Evolutionary conservation across 257 asterid genomes (phyloP), one percentile per base, ranked within the genome.

Genomic region (Solanum sitiens): DNA sequence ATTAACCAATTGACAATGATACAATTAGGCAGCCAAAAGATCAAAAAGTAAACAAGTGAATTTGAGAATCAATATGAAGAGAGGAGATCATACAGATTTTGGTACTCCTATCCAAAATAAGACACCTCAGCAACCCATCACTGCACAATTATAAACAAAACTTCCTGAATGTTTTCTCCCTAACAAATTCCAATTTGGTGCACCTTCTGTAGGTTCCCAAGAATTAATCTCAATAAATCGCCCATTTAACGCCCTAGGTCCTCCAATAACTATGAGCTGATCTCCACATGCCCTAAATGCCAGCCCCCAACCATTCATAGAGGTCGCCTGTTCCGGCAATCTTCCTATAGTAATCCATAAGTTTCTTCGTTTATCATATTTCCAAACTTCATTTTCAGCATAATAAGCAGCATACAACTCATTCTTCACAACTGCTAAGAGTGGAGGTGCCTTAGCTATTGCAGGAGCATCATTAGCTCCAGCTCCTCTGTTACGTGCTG

Each of bases 241-340:
- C 88, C 94, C 98, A 16, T 92, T 91, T 2, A 89, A 83, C 3
- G 87, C 90, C 53, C 95, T 91, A 0, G 98, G 99, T 63, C 98
- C 99, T 6, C 99, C 98, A 7, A 96, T 91, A 86, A 95, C 96
- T 44, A 95, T 91, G 4, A 96, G 94, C 59, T 91, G 94, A 89
- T 94, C 93, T 4, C 99, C 98, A 39, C 98, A 96, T 3, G 94
- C 98, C 91, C 98, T 90, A 84, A 96, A 96, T 15, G 99, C 99
- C n/a, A 94, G 65, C 11, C 99, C 99, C 99, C 99, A 96, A 21
- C 98, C 98, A 13, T 90, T 91, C 94, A 93, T 93, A 1, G 99
- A 95, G 30, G 92, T 89, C 2, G 96, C 96, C 6, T 93, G 92
- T 30, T 93, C 95, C 0, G 99, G 99, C 90, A 96, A 84, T 25